These are phyloP conservation scores for Ganoderma multipileum DNA, from an alignment of 1,284 basidiomycete species.

Conservation along the genomic window DNA sequence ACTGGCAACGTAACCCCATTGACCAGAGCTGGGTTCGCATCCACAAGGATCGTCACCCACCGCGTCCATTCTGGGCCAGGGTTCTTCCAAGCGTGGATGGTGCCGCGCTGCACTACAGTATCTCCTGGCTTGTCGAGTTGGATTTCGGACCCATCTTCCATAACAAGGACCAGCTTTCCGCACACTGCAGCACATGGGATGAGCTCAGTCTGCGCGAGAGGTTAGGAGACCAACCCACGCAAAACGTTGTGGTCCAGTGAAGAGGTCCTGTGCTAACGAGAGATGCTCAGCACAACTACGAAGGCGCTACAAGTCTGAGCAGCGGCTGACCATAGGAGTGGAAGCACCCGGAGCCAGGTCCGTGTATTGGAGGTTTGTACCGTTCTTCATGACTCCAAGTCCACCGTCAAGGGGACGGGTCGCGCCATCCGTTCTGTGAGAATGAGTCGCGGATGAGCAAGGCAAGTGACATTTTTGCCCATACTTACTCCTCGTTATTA, in stretches of 20 bases:
- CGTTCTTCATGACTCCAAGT: constrained; percentile 53
- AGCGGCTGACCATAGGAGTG: constrained; percentile 54
- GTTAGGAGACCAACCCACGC: constrained; percentile 43
- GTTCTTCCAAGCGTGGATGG: constrained; percentile 68
- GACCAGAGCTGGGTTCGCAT: constrained; percentile 59
- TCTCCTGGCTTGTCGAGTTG: constrained; percentile 62
- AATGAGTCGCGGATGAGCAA: neutral
- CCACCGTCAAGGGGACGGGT: constrained; percentile 46
- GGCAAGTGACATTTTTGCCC: neutral
- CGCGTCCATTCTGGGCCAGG: constrained; percentile 58
- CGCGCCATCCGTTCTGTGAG: constrained; percentile 57
- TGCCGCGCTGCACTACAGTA: constrained; percentile 63
- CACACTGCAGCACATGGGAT: constrained; percentile 46
- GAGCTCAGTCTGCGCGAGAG: neutral
- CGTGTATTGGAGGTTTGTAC: constrained; percentile 58
- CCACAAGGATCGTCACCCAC: constrained; percentile 59
- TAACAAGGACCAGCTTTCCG: constrained; percentile 60
- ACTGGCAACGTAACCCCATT: constrained; percentile 50
- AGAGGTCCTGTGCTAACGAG: constrained; percentile 49
- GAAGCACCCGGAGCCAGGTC: constrained; percentile 62
- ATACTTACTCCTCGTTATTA: constrained; percentile 50
- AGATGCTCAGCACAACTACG: neutral
- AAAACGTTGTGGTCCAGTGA: constrained; percentile 70
- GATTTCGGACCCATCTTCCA: constrained; percentile 64
- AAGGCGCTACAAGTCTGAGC: neutral